These are phyloP conservation scores for Aeschynomene evenia DNA, from an alignment of 306 rosid genomes.

Conservation along the genomic window DNA sequence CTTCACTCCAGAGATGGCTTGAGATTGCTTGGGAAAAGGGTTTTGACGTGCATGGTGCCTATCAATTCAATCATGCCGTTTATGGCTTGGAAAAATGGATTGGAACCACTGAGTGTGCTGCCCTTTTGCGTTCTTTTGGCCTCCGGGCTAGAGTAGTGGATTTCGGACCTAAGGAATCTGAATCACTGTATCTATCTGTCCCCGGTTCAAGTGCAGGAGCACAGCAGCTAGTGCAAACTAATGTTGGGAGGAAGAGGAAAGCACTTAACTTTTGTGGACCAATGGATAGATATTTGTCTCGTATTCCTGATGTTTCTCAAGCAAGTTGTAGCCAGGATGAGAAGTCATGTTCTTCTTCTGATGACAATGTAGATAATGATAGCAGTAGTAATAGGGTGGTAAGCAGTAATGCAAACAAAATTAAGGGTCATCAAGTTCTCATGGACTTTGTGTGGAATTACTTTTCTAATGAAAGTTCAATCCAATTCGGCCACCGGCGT, in stretches of 20 bases:
- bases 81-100: constrained; percentile 72
- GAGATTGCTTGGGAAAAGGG: constrained; percentile 96
- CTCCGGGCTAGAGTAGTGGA: constrained; percentile 65
- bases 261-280: constrained; percentile 35
- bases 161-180: constrained; percentile 78
- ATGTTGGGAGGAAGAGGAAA: constrained; percentile 33
- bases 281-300: constrained; percentile 42
- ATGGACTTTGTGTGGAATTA: constrained; percentile 85
- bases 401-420: constrained; percentile 33
- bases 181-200: constrained; percentile 60
- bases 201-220: constrained; percentile 63
- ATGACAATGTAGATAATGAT: constrained; percentile 22
- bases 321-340: constrained; percentile 27
- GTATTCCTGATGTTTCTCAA: constrained; percentile 26
- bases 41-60: constrained; percentile 71
- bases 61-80: constrained; percentile 52
- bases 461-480: constrained; percentile 52
- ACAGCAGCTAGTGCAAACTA: constrained; percentile 20
- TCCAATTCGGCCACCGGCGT: constrained; percentile 37
- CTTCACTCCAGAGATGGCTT: constrained; percentile 91
- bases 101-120: constrained; percentile 82
- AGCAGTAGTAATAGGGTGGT: constrained; percentile 13
- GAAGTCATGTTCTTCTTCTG: constrained; percentile 22
- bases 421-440: constrained; percentile 59
- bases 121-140: constrained; percentile 84